A percentile compares a stretch with the other conserved stretches of the same genome.
phyloP scores from a whole-genome alignment of 306 rosid genomes.

The Cicer judaicum region DNA sequence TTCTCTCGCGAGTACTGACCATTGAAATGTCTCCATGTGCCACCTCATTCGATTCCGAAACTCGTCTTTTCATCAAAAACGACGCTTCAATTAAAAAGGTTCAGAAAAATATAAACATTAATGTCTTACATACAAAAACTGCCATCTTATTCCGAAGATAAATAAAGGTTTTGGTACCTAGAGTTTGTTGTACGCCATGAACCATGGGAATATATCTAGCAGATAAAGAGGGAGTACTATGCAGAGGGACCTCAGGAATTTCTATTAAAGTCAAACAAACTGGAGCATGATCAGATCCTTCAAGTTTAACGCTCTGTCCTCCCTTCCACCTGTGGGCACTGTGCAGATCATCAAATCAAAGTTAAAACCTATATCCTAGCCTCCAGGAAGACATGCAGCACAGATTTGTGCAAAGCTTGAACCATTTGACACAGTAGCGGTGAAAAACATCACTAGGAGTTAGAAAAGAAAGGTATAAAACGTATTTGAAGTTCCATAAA shows the following conservation, averaged over 20 bases:
- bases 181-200: slow-evolving; percentile 84
- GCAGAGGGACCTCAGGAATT: slow-evolving; percentile 66
- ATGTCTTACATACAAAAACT: slow-evolving; percentile 24
- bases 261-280: slow-evolving; percentile 67
- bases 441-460: slow-evolving; percentile 28
- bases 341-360: slow-evolving; percentile 37
- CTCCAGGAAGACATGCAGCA: slow-evolving; percentile 36
- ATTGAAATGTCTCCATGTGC: slow-evolving; percentile 26
- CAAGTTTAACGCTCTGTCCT: slow-evolving; percentile 71
- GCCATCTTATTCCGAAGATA: slow-evolving; percentile 33
- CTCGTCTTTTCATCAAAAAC: slow-evolving; percentile 62
- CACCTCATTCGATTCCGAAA: slow-evolving; percentile 41
- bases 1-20: slow-evolving; percentile 44
- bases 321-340: slow-evolving; percentile 77
- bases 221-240: slow-evolving; percentile 82
- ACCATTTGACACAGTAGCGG: slow-evolving; percentile 24
- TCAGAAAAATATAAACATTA: slow-evolving; percentile 22
- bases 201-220: slow-evolving; percentile 83
- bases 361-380: slow-evolving; percentile 24
- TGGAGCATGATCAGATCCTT: slow-evolving; percentile 99
- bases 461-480: slow-evolving; percentile 9
- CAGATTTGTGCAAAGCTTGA: slow-evolving; percentile 26
- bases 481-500: slow-evolving; percentile 16
- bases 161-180: slow-evolving; percentile 58
- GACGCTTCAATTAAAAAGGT: slow-evolving; percentile 64